Evolutionary conservation across 2,329 filamentous ascomycete genomes (phyloP).

Genomic region (Fusarium foetens): DNA sequence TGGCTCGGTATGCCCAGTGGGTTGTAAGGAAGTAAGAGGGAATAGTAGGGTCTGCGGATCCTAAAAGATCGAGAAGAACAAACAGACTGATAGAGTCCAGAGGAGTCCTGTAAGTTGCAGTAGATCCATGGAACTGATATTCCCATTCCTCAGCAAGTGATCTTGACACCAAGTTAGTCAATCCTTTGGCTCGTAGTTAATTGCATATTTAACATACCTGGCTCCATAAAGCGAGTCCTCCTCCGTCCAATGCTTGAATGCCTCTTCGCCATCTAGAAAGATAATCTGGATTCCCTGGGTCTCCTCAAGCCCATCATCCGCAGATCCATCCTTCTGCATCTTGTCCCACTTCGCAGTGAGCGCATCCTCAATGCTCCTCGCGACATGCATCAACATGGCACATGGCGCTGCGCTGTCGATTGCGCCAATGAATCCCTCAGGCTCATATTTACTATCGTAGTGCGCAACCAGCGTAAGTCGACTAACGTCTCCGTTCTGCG

Average conservation of each 20-base stretch:
- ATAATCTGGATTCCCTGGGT: slow-evolving; percentile 88
- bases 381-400: slow-evolving; percentile 90
- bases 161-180: slow-evolving; percentile 44
- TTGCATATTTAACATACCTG: slow-evolving; percentile 62
- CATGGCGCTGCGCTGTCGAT: slow-evolving; percentile 95
- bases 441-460: slow-evolving; percentile 86
- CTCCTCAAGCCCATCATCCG: slow-evolving; percentile 70
- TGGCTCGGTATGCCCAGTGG: slow-evolving; percentile 88
- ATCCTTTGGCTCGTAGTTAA: neutral
- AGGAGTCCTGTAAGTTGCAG: slow-evolving; percentile 78
- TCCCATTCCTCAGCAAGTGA: slow-evolving; percentile 89
- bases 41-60: slow-evolving; percentile 72
- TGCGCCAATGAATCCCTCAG: slow-evolving; percentile 89
- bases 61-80: slow-evolving; percentile 90
- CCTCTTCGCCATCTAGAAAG: slow-evolving; percentile 93
- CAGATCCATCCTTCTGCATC: slow-evolving; percentile 70
- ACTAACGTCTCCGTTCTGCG: slow-evolving; percentile 76
- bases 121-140: slow-evolving; percentile 70
- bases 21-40: slow-evolving; percentile 91
- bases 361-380: slow-evolving; percentile 80
- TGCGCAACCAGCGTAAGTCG: slow-evolving; percentile 90
- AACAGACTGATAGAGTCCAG: slow-evolving; percentile 87
- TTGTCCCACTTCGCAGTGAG: slow-evolving; percentile 84
- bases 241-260: slow-evolving; percentile 82
- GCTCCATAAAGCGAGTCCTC: slow-evolving; percentile 90